Conservation (phyloP, 768 basidiomycete species). For the Trametes villosa region DNA sequence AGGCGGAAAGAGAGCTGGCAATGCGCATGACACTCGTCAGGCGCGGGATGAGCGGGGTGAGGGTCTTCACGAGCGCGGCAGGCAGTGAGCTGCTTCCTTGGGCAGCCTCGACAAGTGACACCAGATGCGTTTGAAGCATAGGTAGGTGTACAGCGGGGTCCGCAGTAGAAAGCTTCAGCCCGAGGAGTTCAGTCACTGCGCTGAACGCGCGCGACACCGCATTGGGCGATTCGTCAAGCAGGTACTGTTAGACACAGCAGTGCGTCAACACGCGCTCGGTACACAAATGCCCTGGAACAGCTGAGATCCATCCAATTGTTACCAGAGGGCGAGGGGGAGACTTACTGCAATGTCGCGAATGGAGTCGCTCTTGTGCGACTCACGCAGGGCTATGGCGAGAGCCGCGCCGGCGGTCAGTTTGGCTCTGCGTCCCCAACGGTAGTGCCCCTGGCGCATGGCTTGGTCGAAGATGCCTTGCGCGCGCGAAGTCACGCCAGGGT, state of each 20-base stretch:
- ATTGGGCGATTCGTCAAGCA: conserved; percentile 57
- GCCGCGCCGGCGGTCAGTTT: conserved; percentile 71
- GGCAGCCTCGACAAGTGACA: conserved; percentile 21
- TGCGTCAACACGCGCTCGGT: conserved; percentile 26
- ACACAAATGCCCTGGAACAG: conserved; percentile 20
- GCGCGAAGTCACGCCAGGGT: conserved; percentile 64
- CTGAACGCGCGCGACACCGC: conserved; percentile 60
- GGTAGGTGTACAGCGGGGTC: conserved; percentile 67
- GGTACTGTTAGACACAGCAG: conserved; percentile 35
- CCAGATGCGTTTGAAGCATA: conserved; percentile 57
- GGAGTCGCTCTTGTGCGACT: conserved; percentile 68
- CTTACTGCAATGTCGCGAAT: conserved; percentile 68
- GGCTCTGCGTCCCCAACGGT: conserved; percentile 77
- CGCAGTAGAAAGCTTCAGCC: conserved; percentile 53
- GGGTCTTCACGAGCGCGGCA: conserved; percentile 20
- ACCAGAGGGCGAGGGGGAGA: conserved; percentile 15
- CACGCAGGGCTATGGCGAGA: conserved; percentile 71
- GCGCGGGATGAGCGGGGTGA: conserved; percentile 25
- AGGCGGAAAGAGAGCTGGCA: conserved; percentile 26
- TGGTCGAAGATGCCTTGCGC: conserved; percentile 72
- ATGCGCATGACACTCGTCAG: conserved; percentile 26
- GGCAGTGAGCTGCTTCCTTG: conserved; percentile 19
- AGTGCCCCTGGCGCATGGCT: conserved; percentile 58
- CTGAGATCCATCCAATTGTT: conserved; percentile 14
- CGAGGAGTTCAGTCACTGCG: conserved; percentile 54